phyloP scores from a whole-genome alignment of 495 filamentous ascomycete species.

The Neurospora cerealis region DNA sequence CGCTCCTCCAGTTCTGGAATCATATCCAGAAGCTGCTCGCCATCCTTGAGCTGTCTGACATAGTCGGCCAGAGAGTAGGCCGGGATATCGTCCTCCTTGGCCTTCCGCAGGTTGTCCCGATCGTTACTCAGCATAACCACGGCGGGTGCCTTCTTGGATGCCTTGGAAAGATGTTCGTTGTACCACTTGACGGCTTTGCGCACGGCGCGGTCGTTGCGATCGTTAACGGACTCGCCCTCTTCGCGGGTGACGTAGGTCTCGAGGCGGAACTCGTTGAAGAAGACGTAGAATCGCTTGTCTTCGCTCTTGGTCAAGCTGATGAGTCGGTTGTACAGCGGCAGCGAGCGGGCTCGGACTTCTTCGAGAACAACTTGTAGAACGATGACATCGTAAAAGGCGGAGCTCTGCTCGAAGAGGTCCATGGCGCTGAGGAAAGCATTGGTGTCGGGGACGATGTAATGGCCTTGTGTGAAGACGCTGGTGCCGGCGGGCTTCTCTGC shows the following conservation, averaged over 20 bases:
- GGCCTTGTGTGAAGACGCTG: slow-evolving; percentile 68
- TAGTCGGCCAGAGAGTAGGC: slow-evolving; percentile 64
- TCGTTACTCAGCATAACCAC: slow-evolving; percentile 94
- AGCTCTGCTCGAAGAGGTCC: slow-evolving; percentile 88
- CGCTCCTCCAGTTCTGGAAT: slow-evolving; percentile 66
- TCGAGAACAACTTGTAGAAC: slow-evolving; percentile 94
- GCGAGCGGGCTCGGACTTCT: slow-evolving; percentile 84
- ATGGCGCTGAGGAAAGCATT: slow-evolving; percentile 93
- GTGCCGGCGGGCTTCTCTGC: slow-evolving; percentile 80
- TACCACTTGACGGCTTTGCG: slow-evolving; percentile 86
- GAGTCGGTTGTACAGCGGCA: slow-evolving; percentile 91
- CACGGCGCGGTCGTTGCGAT: slow-evolving; percentile 90
- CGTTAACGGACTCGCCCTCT: slow-evolving; percentile 82
- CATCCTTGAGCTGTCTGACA: slow-evolving; percentile 72
- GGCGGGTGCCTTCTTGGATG: slow-evolving; percentile 52
- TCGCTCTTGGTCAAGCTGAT: slow-evolving; percentile 83
- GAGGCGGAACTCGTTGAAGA: slow-evolving; percentile 95
- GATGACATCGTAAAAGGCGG: slow-evolving; percentile 89
- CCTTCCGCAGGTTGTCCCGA: slow-evolving; percentile 73
- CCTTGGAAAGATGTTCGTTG: slow-evolving; percentile 59
- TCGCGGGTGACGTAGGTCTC: slow-evolving; percentile 78
- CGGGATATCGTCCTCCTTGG: slow-evolving; percentile 61
- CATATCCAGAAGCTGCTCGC: slow-evolving; percentile 86
- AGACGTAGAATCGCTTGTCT: slow-evolving; percentile 94
- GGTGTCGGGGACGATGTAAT: slow-evolving; percentile 93